Evolutionary conservation across 257 asterid genomes (phyloP), one percentile per base, ranked within the genome.

Genomic region (Apocynum venetum): DNA sequence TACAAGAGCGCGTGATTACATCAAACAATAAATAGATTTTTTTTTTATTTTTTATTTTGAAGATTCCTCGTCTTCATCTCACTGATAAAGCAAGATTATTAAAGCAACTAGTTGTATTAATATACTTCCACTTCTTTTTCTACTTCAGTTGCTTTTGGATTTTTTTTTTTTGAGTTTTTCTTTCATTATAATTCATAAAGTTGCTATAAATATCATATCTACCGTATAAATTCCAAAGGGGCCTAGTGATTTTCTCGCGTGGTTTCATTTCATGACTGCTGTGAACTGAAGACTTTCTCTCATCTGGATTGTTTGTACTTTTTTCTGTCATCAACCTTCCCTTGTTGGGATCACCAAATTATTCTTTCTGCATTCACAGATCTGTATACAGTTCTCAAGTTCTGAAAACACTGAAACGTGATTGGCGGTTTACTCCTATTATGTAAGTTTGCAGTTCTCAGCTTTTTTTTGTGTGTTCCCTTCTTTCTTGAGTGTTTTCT

Each of bases 331-430:
- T 77, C 61, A 20, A 73, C 55, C 64, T 78, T 82, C 38, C 41
- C 73, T 73, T 71, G 79, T 89, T 82, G 90, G 90, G 92, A 88
- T 89, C 86, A 65, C 60, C 87, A 76, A 57, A 57, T 66, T 79
- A 84, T 84, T 82, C 86, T 77, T 60, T 75, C 82, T 83, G 82
- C 82, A 40, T 73, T 79, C 40, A 13, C 75, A 77, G 93, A 89
- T 87, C 91, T 86, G 80, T 44, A 46, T 78, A 31, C 56, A 47
- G 73, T 66, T 65, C 70, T 47, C 51, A 35, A 75, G 48, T 59
- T 75, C 79, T 70, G 71, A 71, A 25, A 35, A 56, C 47, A 35
- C 71, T 66, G 31, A 14, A 40, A 19, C 73, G 19, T 43, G 52
- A 41, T 67, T 67, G 19, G 6, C 43, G 20, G 12, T 17, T 66